phyloP scores from a whole-genome alignment of 306 rosid species.

The Acacia confusa region DNA sequence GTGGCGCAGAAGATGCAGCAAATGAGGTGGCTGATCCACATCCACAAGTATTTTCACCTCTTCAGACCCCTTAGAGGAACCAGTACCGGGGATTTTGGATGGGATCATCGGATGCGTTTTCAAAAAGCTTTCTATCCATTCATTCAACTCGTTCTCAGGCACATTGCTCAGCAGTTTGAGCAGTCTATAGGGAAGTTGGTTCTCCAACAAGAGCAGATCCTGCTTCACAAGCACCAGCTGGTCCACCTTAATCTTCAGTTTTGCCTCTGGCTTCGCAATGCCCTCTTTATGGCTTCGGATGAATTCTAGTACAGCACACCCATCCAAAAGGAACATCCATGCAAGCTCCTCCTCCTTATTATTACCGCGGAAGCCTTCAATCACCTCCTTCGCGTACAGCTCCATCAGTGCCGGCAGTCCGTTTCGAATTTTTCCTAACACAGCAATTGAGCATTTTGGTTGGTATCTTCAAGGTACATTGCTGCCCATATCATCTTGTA shows the following conservation, averaged over 20 bases:
- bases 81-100: no score
- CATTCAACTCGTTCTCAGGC: not conserved
- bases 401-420: not conserved
- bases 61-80: not conserved
- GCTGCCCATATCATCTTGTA: slow-evolving; percentile 5
- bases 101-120: not conserved
- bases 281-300: not conserved
- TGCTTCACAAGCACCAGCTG: not conserved
- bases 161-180: not conserved
- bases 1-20: not conserved
- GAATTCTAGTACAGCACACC: slow-evolving; percentile 20
- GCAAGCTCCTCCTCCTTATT: not conserved
- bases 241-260: not conserved
- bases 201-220: slow-evolving; percentile 24
- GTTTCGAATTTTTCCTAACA: not conserved
- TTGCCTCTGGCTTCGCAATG: not conserved
- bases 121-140: not conserved
- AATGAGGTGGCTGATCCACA: not conserved
- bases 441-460: not conserved
- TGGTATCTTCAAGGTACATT: not conserved
- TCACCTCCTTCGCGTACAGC: not conserved
- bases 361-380: not conserved
- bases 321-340: slow-evolving; percentile 27
- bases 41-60: not conserved
- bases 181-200: not conserved